These are phyloP conservation scores for Sisymbrium irio DNA, from an alignment of 345 rosid genomes.

Conservation along the genomic window DNA sequence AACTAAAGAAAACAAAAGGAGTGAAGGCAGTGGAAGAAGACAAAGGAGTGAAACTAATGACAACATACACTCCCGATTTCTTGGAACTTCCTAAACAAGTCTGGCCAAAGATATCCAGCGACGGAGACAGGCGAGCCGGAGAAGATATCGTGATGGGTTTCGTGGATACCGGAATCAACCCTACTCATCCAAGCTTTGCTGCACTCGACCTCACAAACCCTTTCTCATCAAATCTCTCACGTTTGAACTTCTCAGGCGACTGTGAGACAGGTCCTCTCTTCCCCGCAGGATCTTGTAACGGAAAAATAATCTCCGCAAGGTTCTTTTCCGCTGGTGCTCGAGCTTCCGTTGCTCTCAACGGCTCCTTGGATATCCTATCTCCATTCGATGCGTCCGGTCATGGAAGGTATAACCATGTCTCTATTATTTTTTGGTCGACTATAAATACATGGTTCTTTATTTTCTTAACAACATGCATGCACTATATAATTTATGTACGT, in stretches of 20 bases:
- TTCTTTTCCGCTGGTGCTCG: constrained; percentile 85
- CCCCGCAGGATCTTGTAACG: constrained; percentile 61
- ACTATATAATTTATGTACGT: neutral
- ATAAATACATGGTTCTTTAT: neutral
- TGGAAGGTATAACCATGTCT: constrained; percentile 54
- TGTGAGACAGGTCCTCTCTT: constrained; percentile 71
- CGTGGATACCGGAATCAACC: constrained; percentile 80
- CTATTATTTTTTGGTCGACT: neutral
- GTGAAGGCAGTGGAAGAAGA: constrained; percentile 76
- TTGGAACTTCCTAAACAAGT: constrained; percentile 53
- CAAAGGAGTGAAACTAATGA: constrained; percentile 78
- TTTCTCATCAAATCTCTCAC: constrained; percentile 41
- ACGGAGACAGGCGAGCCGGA: constrained; percentile 51
- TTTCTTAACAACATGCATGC: neutral
- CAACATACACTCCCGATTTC: constrained; percentile 76
- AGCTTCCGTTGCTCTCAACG: constrained; percentile 49
- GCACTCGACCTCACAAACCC: constrained; percentile 38
- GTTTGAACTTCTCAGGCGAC: constrained; percentile 53
- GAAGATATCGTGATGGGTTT: constrained; percentile 74
- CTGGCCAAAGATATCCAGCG: constrained; percentile 52
- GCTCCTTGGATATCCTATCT: constrained; percentile 72
- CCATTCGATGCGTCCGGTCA: constrained; percentile 81
- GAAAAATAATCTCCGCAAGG: constrained; percentile 71
- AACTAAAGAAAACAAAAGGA: constrained; percentile 45
- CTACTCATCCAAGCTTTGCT: constrained; percentile 71